A percentile compares a stretch with the other conserved stretches of the same genome.
Evolutionary conservation across 208 protist species (phyloP).

Genomic region (Endotrypanum monterogeii): DNA sequence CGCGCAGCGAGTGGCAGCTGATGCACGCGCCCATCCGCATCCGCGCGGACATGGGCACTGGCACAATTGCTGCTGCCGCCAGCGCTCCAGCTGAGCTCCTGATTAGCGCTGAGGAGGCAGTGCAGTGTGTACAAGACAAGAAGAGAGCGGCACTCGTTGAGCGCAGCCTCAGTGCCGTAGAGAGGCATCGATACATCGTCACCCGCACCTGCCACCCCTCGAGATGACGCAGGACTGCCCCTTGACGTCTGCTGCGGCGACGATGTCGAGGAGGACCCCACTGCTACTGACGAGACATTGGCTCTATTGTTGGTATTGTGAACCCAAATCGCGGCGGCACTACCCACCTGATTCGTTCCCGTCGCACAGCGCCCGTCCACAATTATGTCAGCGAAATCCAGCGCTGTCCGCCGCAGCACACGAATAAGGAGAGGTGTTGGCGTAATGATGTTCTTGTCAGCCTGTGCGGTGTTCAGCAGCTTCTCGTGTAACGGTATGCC

Average conservation of each 20-base stretch:
- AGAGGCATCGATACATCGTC: conserved; percentile 14
- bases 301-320: conserved; percentile 19
- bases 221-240: neutral
- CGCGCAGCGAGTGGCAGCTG: conserved; percentile 12
- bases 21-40: conserved; percentile 19
- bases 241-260: neutral
- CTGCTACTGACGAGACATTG: neutral
- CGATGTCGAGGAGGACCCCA: neutral
- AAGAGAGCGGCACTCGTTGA: conserved; percentile 46
- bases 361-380: conserved; percentile 67
- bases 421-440: conserved; percentile 56
- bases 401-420: conserved; percentile 52
- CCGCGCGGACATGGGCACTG: conserved; percentile 1
- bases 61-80: neutral
- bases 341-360: conserved; percentile 34
- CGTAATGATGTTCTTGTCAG: conserved; percentile 2
- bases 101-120: conserved; percentile 37
- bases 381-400: conserved; percentile 68
- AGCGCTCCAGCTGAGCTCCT: neutral
- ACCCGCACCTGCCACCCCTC: neutral
- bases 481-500: conserved; percentile 41
- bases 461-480: conserved; percentile 39
- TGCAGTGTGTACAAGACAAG: conserved; percentile 59
- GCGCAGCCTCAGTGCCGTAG: conserved; percentile 33
- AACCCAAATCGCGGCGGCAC: conserved; percentile 44